Base-by-base conservation (phyloP, 208 protist species). In the Herpetomonas samuelpessoai region DNA sequence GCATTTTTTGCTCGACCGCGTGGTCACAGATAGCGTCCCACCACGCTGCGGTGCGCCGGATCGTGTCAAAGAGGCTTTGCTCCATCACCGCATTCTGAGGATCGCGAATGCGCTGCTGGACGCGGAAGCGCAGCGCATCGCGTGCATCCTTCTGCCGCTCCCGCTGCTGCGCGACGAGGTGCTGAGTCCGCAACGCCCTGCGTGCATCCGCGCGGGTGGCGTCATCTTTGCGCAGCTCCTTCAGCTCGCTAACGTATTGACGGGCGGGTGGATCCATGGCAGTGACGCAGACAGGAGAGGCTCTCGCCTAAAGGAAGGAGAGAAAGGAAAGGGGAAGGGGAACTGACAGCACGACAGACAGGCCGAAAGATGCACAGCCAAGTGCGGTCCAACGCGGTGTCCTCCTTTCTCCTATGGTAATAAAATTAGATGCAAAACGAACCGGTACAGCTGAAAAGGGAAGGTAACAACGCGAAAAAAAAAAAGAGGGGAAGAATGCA, bases 1-100 rank as follows among this genome's bases (percentile, higher is more conserved):
- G 58, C 18, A 82, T 67, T 41, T 79, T 72, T 21, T 81, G 83
- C 27, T 83, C 76, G 19, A 89, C 65, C 27, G 79, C 60, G 60
- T 86, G 78, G 31, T 83, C 74, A 57, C 83, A 92, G 53, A 95
- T 69, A 12, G 79, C 25, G 19, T 85, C 71, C 83, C 89, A 91
- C 81, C 86, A 95, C 31, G 39, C 57, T 18, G 77, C 71, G 25
- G 81, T 83, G 30, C 62, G 61, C 31, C 71, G 71, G 9, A 95
- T 45, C 24, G 74, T 67, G n/a, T 57, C 38, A 19, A 86, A 61
- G 18, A 95, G 51, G 12, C 81, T 68, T 35, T 75, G 53, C 74
- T 95, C 88, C 45, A 72, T 62, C 16, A 35, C 16, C 16, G 69
- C 69, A 28, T 52, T 48, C 19, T 82, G 81, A 24, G 63, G 68